Percentiles rank a stretch among this genome's conserved stretches.
These are phyloP conservation scores for Fusarium scirpi DNA, from an alignment of 2,329 filamentous ascomycete species.

Conservation along the genomic window DNA sequence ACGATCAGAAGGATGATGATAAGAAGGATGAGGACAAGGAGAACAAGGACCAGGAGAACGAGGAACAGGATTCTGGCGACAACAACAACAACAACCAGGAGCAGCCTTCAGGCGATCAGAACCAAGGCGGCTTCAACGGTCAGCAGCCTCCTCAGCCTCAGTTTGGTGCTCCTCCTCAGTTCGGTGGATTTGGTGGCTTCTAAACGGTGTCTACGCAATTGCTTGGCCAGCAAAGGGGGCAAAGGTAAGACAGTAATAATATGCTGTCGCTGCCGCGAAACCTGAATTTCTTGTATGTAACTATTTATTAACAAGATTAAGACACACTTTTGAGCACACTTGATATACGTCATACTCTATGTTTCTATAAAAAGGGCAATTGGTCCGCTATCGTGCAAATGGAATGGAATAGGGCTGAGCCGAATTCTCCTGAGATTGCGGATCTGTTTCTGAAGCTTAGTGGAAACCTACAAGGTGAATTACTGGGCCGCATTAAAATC, in stretches of 20 bases:
- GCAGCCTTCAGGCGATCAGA: neutral
- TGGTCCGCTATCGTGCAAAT: too few relatives aligned
- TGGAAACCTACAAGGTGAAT: neutral
- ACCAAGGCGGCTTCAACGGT: neutral
- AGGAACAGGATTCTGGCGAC: neutral
- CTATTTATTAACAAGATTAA: conserved; percentile 3
- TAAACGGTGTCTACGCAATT: neutral
- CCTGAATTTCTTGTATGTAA: neutral
- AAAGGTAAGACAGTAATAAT: too few relatives aligned
- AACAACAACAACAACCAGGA: neutral
- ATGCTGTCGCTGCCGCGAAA: neutral
- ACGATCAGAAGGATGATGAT: conserved; percentile 4
- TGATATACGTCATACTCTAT: neutral
- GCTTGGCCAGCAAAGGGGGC: too few relatives aligned
- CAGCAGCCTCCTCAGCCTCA: conserved; percentile 3
- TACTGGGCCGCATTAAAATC: neutral
- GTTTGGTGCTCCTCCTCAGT: neutral
- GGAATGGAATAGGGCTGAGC: neutral
- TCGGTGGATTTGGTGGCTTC: conserved; percentile 17
- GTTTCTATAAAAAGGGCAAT: too few relatives aligned
- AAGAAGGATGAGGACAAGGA: neutral
- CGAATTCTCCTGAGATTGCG: neutral
- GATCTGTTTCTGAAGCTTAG: neutral
- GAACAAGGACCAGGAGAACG: neutral
- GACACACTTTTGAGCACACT: neutral